Evolutionary conservation across 139 green algal species (phyloP).

Genomic region (Tetradesmus lagerheimii): DNA sequence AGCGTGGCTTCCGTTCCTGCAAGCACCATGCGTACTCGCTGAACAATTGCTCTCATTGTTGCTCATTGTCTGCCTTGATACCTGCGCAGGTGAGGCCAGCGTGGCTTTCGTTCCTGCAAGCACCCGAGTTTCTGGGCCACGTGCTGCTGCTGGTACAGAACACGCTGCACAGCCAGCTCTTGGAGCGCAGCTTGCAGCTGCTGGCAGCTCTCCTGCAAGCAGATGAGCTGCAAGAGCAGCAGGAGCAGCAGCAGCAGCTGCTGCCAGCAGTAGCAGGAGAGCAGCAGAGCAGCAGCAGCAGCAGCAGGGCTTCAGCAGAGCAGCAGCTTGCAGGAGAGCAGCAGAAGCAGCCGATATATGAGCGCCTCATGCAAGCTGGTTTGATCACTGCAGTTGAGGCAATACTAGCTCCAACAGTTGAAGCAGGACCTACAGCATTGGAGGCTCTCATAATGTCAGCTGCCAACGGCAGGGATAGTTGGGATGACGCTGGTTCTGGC

Average conservation of each 20-base stretch:
- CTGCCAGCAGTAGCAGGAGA: background rate
- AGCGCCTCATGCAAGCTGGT: background rate
- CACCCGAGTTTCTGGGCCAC: background rate
- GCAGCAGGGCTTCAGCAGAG: background rate
- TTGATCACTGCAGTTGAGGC: background rate
- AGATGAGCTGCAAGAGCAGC: background rate
- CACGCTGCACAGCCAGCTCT: conserved; percentile 9
- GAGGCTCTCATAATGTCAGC: background rate
- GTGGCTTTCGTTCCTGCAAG: background rate
- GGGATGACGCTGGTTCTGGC: background rate
- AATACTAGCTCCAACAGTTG: background rate
- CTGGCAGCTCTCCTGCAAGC: conserved; percentile 6
- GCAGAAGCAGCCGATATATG: background rate
- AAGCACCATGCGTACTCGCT: too few relatives aligned
- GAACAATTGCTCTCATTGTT: too few relatives aligned
- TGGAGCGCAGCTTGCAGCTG: conserved; percentile 12
- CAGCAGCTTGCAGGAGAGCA: background rate
- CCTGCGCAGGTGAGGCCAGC: background rate
- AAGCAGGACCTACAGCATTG: background rate
- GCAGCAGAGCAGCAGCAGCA: background rate
- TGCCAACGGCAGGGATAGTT: background rate
- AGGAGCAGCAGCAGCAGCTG: background rate
- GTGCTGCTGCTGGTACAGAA: background rate
- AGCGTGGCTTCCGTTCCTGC: background rate
- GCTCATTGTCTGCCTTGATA: too few relatives aligned